phyloP scores from a whole-genome alignment of 2,329 filamentous ascomycete genomes.

The Trichoderma polysporum region DNA sequence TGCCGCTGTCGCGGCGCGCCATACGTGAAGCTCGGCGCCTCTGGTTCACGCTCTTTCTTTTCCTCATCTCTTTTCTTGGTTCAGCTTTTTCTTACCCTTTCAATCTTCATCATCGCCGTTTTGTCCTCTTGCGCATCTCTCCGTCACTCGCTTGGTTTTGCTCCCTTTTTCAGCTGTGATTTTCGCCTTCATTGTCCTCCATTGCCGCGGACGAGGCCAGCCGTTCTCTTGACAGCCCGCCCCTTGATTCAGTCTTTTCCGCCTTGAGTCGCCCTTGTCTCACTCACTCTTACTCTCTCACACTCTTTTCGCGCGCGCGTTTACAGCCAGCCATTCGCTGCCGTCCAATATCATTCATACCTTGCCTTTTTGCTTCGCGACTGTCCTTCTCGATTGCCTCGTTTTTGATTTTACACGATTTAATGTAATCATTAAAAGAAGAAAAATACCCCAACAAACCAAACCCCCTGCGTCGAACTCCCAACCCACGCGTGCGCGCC shows the following conservation, averaged over 20 bases:
- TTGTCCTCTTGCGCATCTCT: not conserved
- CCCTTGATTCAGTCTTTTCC: constrained; percentile 3
- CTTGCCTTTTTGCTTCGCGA: not conserved
- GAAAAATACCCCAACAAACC: not conserved
- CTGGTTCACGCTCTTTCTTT: not conserved
- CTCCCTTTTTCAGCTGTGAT: not conserved
- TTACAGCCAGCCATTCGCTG: not conserved
- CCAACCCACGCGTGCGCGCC: constrained; percentile 3
- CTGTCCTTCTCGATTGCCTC: constrained; percentile 13
- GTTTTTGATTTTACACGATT: not conserved
- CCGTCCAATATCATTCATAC: not conserved
- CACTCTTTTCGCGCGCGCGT: constrained; percentile 7
- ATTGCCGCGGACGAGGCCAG: constrained; percentile 3
- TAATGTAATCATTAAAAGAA: not conserved
- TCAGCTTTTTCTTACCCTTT: not conserved
- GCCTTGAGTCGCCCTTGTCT: not conserved
- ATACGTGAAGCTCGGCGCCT: not conserved
- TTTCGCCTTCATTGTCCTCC: not conserved
- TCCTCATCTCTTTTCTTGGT: not conserved
- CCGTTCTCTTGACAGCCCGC: not conserved
- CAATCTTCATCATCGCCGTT: not conserved
- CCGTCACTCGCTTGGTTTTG: constrained; percentile 10
- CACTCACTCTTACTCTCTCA: constrained; percentile 1
- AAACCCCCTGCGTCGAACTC: not conserved
- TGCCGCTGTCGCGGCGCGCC: constrained; percentile 6